Percentiles rank a stretch among this genome's conserved stretches.
These are phyloP conservation scores for Wickerhamiella qilinensis DNA, from an alignment of 805 yeast genomes.

Conservation along the genomic window DNA sequence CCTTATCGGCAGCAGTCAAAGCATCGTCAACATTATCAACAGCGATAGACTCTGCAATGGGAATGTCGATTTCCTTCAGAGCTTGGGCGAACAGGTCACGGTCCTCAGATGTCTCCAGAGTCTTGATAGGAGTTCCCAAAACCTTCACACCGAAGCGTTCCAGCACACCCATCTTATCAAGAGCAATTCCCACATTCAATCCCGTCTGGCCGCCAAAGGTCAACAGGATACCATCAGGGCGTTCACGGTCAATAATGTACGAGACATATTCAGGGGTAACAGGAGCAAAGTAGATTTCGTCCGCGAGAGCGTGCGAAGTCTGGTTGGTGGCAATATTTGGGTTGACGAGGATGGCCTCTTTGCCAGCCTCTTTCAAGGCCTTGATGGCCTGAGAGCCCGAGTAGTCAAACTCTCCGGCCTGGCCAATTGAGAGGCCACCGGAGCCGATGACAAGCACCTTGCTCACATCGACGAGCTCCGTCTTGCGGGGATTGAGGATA, in stretches of 20 bases:
- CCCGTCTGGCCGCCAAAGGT: constrained; percentile 99
- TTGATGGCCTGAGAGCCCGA: constrained; percentile 93
- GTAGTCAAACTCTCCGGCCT: constrained; percentile 97
- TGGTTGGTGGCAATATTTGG: constrained; percentile 96
- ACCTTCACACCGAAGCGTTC: constrained; percentile 85
- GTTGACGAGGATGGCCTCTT: constrained; percentile 70
- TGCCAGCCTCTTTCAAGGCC: constrained; percentile 82
- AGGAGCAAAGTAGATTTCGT: constrained; percentile 87
- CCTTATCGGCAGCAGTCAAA: constrained; percentile 65
- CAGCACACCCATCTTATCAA: constrained; percentile 89
- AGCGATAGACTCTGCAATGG: constrained; percentile 93
- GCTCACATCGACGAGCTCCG: constrained; percentile 55
- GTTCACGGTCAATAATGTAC: constrained; percentile 87
- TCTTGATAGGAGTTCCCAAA: constrained; percentile 91
- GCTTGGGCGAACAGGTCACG: constrained; percentile 94
- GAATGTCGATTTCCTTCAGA: constrained; percentile 83
- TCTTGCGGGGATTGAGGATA: constrained; percentile 20
- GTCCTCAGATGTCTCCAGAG: constrained; percentile 93
- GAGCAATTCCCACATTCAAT: constrained; percentile 85
- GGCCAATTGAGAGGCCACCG: constrained; percentile 94
- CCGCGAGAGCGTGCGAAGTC: constrained; percentile 89
- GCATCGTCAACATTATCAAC: constrained; percentile 91
- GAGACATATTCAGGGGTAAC: constrained; percentile 95
- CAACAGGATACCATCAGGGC: constrained; percentile 87
- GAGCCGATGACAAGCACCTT: constrained; percentile 90